phyloP scores from a whole-genome alignment of 495 filamentous ascomycete genomes.

The Penicillium coprophilum region DNA sequence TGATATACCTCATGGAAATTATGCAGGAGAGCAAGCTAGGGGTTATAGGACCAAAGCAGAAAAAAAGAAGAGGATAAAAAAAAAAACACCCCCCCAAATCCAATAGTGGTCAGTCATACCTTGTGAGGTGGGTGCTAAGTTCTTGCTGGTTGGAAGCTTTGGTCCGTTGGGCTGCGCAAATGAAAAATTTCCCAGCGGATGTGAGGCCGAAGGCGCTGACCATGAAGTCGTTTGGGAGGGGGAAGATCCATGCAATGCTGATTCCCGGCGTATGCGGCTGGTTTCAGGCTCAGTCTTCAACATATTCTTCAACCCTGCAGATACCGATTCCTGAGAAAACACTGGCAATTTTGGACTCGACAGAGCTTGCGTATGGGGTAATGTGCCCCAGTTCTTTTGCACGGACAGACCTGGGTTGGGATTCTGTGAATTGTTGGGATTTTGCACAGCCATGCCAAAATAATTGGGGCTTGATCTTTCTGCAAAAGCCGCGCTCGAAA shows the following conservation, averaged over 20 bases:
- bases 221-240: slow-evolving; percentile 13
- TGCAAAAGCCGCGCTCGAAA: slow-evolving; percentile 38
- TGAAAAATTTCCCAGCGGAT: slow-evolving; percentile 5
- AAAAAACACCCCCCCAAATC: too few species aligned
- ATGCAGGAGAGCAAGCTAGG: neutral
- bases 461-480: slow-evolving; percentile 71
- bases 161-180: neutral
- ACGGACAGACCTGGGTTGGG: slow-evolving; percentile 55
- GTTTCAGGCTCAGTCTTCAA: slow-evolving; percentile 35
- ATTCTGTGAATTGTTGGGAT: slow-evolving; percentile 56
- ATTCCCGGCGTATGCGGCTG: slow-evolving; percentile 25
- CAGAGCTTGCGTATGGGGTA: slow-evolving; percentile 64
- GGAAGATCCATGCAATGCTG: slow-evolving; percentile 23
- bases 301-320: slow-evolving; percentile 65
- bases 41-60: neutral
- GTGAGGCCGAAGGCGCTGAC: slow-evolving; percentile 6
- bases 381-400: slow-evolving; percentile 69
- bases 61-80: neutral
- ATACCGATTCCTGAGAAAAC: slow-evolving; percentile 71
- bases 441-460: slow-evolving; percentile 71
- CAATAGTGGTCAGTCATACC: slow-evolving; percentile 10
- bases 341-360: slow-evolving; percentile 67
- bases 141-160: slow-evolving; percentile 1
- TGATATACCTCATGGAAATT: neutral
- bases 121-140: slow-evolving; percentile 3